Conservation (phyloP, 2,329 filamentous ascomycete genomes). For the Fusarium nanum region DNA sequence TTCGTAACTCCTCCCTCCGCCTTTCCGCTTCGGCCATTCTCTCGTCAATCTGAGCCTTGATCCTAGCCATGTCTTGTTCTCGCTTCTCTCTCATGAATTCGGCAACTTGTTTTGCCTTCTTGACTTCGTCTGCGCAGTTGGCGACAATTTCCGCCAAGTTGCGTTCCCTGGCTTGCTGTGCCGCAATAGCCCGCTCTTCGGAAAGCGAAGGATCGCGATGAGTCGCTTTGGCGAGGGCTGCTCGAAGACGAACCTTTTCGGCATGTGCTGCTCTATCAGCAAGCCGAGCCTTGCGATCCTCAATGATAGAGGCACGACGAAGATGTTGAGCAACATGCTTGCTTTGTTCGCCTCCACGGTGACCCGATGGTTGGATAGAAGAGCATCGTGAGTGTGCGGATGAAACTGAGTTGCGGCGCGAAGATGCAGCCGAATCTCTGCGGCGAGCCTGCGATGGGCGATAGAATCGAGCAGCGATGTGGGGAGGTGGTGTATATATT, state of each 20-base stretch:
- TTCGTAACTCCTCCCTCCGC: constrained; percentile 73
- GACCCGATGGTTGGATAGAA: constrained; percentile 62
- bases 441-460: constrained; percentile 73
- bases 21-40: constrained; percentile 81
- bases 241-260: constrained; percentile 82
- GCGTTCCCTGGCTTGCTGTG: constrained; percentile 81
- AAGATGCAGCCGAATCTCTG: constrained; percentile 81
- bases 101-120: constrained; percentile 83
- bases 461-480: constrained; percentile 83
- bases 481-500: constrained; percentile 74
- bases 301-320: constrained; percentile 82
- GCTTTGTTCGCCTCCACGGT: constrained; percentile 72
- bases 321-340: constrained; percentile 83
- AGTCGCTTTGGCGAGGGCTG: constrained; percentile 77
- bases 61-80: constrained; percentile 76
- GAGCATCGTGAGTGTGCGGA: constrained; percentile 79
- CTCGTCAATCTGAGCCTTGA: constrained; percentile 82
- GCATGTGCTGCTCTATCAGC: constrained; percentile 85
- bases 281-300: constrained; percentile 81
- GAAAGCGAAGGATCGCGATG: constrained; percentile 72
- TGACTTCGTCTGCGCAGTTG: constrained; percentile 84
- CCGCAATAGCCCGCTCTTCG: constrained; percentile 81
- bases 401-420: constrained; percentile 82
- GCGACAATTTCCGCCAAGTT: constrained; percentile 86
- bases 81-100: constrained; percentile 85